These are phyloP conservation scores for Geranomyces variabilis DNA, from an alignment of 192 early-diverging fungal species.

Conservation along the genomic window DNA sequence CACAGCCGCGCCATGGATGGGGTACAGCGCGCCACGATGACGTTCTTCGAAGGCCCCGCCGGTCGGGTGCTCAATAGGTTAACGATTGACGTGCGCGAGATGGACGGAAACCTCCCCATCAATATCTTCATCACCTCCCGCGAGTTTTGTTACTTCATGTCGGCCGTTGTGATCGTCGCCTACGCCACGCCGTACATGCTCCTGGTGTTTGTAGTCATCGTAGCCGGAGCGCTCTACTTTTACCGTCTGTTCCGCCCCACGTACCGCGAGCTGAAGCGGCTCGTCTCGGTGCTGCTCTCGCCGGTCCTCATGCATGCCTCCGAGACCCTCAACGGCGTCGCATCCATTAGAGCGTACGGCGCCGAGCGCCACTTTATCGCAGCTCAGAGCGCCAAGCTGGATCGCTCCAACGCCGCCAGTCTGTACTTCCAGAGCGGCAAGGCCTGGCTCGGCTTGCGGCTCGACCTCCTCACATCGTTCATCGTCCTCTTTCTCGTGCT, in stretches of 20 bases:
- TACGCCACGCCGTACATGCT: slow-evolving; percentile 39
- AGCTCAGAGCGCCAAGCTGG: slow-evolving; percentile 1
- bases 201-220: not conserved
- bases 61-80: slow-evolving; percentile 64
- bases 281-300: not conserved
- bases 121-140: not conserved
- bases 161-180: slow-evolving; percentile 66
- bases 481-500: slow-evolving; percentile 49
- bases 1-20: slow-evolving; percentile 53
- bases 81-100: slow-evolving; percentile 63
- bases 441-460: not conserved
- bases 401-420: not conserved
- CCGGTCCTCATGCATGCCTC: not conserved
- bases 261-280: slow-evolving; percentile 26
- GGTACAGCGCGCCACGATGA: slow-evolving; percentile 57
- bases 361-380: not conserved
- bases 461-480: slow-evolving; percentile 11
- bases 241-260: slow-evolving; percentile 35
- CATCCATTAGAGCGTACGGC: slow-evolving; percentile 21
- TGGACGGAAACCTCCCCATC: slow-evolving; percentile 59
- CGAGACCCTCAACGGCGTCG: slow-evolving; percentile 5
- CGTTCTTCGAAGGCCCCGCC: slow-evolving; percentile 67
- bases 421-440: not conserved
- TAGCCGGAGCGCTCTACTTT: not conserved
- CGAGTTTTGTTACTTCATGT: slow-evolving; percentile 36